Evolutionary conservation across 2,329 filamentous ascomycete species (phyloP), one percentile per base, ranked within the genome.

Genomic region (Colletotrichum sp.): DNA sequence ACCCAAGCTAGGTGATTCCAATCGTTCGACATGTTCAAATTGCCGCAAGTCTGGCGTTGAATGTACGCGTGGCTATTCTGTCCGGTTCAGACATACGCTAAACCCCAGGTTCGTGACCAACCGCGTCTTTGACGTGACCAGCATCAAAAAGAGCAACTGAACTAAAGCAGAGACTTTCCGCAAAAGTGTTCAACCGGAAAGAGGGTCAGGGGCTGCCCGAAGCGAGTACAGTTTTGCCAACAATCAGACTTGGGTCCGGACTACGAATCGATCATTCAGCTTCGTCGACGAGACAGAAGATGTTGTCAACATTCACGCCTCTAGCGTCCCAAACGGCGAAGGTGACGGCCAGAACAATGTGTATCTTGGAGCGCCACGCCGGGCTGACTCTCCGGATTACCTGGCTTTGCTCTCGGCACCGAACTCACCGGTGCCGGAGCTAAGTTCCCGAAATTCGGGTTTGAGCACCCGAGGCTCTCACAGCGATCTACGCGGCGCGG

Each of bases 211-310:
- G 18, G 71, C 66, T 24, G 71, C 71, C 44, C 57, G 49, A 5
- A 74, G 66, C 71, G 71, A 74, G 24, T 82, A 78, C 66, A 77
- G 75, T 10, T 82, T 82, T 59, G 68, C 81, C 8, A 73, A 80
- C 15, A 78, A 79, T 5, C 81, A 82, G 49, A 80, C 79, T 15
- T 82, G 81, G 81, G 80, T 82, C 32, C 78, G 78, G 60, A 74
- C 71, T 8, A 80, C 79, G 28, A 81, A 76, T 52, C 73, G 80
- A 64, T 64, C 78, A 26, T 49, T 82, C 26, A 82, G 80, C 32
- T 82, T 82, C 24, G 77, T 82, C 9, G 80, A 82, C 49, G 81
- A 82, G 62, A 82, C 81, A 4, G 76, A 80, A 44, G 80, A 82
- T 16, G 77, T 82, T 15, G 79, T 81, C 66, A 81, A 80, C 39